Evolutionary conservation across 2,329 filamentous ascomycete genomes (phyloP).

Genomic region (Polytolypa hystricis): DNA sequence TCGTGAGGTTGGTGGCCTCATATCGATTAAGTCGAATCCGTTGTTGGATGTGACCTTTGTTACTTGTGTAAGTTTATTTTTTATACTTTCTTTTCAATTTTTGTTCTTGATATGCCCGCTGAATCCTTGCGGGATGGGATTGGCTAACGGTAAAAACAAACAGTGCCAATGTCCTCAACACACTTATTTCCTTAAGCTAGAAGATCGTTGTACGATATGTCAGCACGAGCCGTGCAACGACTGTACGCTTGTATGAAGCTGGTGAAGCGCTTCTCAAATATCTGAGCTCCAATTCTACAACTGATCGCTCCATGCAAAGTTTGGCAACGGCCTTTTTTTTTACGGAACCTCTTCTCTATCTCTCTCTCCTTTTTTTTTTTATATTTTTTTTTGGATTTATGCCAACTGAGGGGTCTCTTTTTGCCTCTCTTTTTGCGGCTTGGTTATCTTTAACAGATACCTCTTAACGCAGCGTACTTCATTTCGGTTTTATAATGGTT

Average conservation of each 20-base stretch:
- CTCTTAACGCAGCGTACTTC: too few species aligned
- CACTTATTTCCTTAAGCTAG: constrained; percentile 4
- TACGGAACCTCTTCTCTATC: too few species aligned
- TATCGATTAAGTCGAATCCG: background rate
- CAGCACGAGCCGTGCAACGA: constrained; percentile 7
- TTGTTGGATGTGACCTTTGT: background rate
- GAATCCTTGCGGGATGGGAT: background rate
- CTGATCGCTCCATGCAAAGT: too few species aligned
- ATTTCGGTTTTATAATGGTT: too few species aligned
- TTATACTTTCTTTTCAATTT: background rate
- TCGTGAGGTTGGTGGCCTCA: background rate
- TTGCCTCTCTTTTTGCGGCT: too few species aligned
- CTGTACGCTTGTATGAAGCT: constrained; percentile 4
- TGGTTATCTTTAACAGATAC: too few species aligned
- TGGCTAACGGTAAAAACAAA: background rate
- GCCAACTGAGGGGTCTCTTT: too few species aligned
- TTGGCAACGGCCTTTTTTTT: too few species aligned
- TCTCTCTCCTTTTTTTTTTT: too few species aligned
- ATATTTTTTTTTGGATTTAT: too few species aligned
- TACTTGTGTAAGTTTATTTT: constrained; percentile 7
- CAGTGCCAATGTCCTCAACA: constrained; percentile 8
- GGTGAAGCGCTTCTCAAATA: too few species aligned
- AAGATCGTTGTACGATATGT: constrained; percentile 7
- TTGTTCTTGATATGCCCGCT: background rate
- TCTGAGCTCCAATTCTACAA: too few species aligned